Conservation (phyloP, 2,329 filamentous ascomycete species). For the Fusarium guadeloupense region DNA sequence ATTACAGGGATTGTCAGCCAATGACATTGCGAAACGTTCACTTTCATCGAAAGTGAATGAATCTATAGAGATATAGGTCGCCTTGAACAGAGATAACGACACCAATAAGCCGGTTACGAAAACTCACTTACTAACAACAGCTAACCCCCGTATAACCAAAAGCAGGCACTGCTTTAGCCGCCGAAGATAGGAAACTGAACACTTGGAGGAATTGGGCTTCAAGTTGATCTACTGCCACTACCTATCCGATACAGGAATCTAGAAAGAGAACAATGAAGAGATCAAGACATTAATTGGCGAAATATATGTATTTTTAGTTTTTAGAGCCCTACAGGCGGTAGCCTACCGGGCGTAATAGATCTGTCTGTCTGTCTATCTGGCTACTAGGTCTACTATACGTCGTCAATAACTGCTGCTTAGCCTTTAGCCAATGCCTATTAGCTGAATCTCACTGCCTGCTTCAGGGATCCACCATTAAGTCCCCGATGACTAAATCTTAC, state of each 20-base stretch:
- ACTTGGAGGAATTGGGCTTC: neutral
- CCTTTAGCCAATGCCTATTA: too few relatives aligned
- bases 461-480: too few relatives aligned
- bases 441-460: too few relatives aligned
- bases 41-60: neutral
- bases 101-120: neutral
- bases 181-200: neutral
- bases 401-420: too few relatives aligned
- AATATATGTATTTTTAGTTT: neutral
- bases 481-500: too few relatives aligned
- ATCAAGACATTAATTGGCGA: neutral
- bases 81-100: neutral
- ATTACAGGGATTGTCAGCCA: neutral
- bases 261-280: neutral
- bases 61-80: neutral
- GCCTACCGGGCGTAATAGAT: neutral
- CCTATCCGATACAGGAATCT: too few relatives aligned
- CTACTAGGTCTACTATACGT: too few relatives aligned
- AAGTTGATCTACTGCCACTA: neutral
- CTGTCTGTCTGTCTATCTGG: neutral
- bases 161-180: neutral
- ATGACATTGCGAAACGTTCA: neutral
- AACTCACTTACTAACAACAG: neutral
- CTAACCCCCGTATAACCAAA: neutral
- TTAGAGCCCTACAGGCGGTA: neutral